These are phyloP conservation scores for Salvia rosmarinus DNA, from an alignment of 257 asterid species.

Conservation along the genomic window DNA sequence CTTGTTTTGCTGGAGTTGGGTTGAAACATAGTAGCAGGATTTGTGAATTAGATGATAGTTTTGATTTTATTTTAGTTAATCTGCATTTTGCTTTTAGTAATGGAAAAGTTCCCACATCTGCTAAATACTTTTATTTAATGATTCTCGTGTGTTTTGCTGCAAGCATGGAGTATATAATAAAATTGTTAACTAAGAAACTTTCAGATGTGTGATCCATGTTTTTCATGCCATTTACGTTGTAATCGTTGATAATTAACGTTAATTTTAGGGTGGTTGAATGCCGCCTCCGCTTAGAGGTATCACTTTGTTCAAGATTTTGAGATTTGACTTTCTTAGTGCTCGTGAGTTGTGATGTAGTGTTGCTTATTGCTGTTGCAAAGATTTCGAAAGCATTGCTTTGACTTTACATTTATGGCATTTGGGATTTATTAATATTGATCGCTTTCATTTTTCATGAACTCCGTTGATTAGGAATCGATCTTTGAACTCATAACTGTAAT, in stretches of 20 bases:
- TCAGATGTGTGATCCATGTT: conserved; percentile 33
- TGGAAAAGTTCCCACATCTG: neutral
- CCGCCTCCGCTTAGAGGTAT: conserved; percentile 13
- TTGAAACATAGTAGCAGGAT: neutral
- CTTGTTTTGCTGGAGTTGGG: neutral
- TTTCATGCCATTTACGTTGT: too few species aligned
- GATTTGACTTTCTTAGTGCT: conserved; percentile 40
- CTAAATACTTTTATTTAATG: neutral
- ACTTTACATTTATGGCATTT: neutral
- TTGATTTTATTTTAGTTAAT: neutral
- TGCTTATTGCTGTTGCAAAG: conserved; percentile 24
- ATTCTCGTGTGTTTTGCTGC: neutral
- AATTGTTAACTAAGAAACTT: neutral
- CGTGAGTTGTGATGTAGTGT: conserved; percentile 31
- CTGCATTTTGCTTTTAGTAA: neutral
- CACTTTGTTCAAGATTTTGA: neutral
- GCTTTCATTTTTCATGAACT: neutral
- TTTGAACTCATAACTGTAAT: conserved; percentile 1
- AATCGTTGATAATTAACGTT: neutral
- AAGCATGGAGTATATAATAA: conserved; percentile 25
- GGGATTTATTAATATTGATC: neutral
- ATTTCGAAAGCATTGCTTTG: neutral
- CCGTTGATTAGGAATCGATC: conserved; percentile 27
- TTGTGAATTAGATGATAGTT: conserved; percentile 28
- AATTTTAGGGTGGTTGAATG: neutral